Evolutionary conservation across 345 rosid genomes (phyloP).

Genomic region (Citrus sinensis): DVS_A1.0 CM039163.1:52095001-52095500

Average conservation of each 20-base stretch:
- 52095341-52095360: slow-evolving; percentile 70
- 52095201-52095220: slow-evolving; percentile 26
- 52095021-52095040: not conserved
- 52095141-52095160: not conserved
- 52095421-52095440: slow-evolving; percentile 72
- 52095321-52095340: slow-evolving; percentile 67
- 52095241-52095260: slow-evolving; percentile 14
- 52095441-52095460: slow-evolving; percentile 87
- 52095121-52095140: not conserved
- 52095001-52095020: not conserved
- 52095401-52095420: slow-evolving; percentile 45
- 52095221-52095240: slow-evolving; percentile 8
- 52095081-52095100: not conserved
- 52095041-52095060: no score
- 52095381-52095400: slow-evolving; percentile 47
- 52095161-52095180: not conserved
- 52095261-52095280: slow-evolving; percentile 38
- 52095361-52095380: slow-evolving; percentile 49
- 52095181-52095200: not conserved
- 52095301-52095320: slow-evolving; percentile 91
- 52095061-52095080: not conserved
- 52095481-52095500: slow-evolving; percentile 29
- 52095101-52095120: not conserved
- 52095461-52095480: slow-evolving; percentile 68
- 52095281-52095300: slow-evolving; percentile 68